Evolutionary conservation across 352 stramenopile genomes (phyloP).

Genomic region (Pythium oligandrum): DNA sequence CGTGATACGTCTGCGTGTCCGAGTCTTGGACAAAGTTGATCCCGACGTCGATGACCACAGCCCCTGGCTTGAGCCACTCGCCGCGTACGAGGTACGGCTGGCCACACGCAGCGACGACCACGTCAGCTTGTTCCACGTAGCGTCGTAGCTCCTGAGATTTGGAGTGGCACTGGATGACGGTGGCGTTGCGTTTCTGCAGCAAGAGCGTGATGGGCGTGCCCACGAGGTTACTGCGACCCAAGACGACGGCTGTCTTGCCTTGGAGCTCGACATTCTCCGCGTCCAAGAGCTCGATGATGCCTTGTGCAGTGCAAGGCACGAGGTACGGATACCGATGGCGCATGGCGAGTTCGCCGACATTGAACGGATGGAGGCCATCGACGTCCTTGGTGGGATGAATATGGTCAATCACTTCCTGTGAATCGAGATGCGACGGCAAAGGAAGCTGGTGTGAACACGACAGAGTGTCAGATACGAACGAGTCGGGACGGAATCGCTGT

Average conservation of each 20-base stretch:
- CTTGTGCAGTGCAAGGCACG: slow-evolving; percentile 97
- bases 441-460: slow-evolving; percentile 63
- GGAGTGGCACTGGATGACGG: slow-evolving; percentile 97
- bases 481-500: not conserved
- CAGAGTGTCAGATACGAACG: not conserved
- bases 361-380: slow-evolving; percentile 97
- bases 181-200: slow-evolving; percentile 95
- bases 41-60: slow-evolving; percentile 98
- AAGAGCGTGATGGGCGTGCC: slow-evolving; percentile 95
- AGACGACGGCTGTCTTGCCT: slow-evolving; percentile 95
- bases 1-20: slow-evolving; percentile 33
- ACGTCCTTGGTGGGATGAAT: slow-evolving; percentile 97
- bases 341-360: slow-evolving; percentile 92
- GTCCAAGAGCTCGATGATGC: slow-evolving; percentile 96
- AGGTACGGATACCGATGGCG: slow-evolving; percentile 81
- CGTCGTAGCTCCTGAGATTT: slow-evolving; percentile 86
- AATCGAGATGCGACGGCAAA: slow-evolving; percentile 91
- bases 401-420: slow-evolving; percentile 89
- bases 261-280: slow-evolving; percentile 78
- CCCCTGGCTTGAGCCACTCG: slow-evolving; percentile 96
- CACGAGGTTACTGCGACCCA: slow-evolving; percentile 97
- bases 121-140: slow-evolving; percentile 92
- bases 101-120: slow-evolving; percentile 96
- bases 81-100: slow-evolving; percentile 92
- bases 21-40: slow-evolving; percentile 94